A percentile compares a stretch with the other conserved stretches of the same genome.
Evolutionary conservation across 768 basidiomycete species (phyloP).

Genomic region (Austroboletus eburneus): DNA sequence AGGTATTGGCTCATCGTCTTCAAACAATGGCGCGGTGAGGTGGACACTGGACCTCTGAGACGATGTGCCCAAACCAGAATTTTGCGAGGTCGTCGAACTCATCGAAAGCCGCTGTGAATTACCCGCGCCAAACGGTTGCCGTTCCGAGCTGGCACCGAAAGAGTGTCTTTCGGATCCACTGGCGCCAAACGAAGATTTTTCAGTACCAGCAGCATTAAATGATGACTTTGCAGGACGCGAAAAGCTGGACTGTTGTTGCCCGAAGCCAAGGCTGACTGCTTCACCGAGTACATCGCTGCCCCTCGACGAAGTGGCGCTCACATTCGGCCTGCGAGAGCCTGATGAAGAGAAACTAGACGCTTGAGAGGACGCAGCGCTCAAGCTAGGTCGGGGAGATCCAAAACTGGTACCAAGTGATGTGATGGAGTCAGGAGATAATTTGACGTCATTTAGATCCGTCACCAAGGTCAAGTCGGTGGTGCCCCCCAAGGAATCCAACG

Average conservation of each 20-base stretch:
- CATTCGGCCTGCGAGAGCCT: conserved; percentile 22
- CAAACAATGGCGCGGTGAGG: conserved; percentile 8
- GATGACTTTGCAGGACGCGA: conserved; percentile 16
- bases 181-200: conserved; percentile 14
- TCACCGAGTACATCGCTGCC: conserved; percentile 17
- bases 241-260: conserved; percentile 22
- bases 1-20: conserved; percentile 14
- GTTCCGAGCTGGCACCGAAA: conserved; percentile 15
- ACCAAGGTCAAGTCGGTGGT: conserved; percentile 21
- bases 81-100: conserved; percentile 4
- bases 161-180: conserved; percentile 16
- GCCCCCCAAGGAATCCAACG: conserved; percentile 7
- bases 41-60: conserved; percentile 10
- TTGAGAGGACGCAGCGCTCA: conserved; percentile 29
- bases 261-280: conserved; percentile 10
- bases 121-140: conserved; percentile 11
- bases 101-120: conserved; percentile 10
- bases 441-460: conserved; percentile 23
- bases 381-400: conserved; percentile 23
- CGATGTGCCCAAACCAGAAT: conserved; percentile 4
- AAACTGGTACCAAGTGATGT: conserved; percentile 24
- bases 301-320: conserved; percentile 17
- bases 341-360: conserved; percentile 22
- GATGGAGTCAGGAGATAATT: conserved; percentile 24
- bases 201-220: conserved; percentile 14